Base-by-base conservation (phyloP, 257 asterid genomes). In the Prunella vulgaris region DNA sequence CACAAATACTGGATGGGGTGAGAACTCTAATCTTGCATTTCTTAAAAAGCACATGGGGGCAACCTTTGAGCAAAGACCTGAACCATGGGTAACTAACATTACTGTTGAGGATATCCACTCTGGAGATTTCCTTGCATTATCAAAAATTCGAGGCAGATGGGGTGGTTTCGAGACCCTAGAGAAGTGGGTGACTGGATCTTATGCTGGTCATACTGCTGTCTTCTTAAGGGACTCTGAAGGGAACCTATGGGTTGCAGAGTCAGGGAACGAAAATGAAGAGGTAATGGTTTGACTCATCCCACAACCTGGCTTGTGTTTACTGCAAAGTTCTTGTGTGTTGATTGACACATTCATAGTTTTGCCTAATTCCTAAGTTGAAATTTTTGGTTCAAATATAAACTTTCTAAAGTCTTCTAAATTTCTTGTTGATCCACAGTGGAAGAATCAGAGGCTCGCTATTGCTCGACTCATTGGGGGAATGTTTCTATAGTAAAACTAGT, bases 81-180 rank as follows among this genome's bases (percentile, higher is more conserved):
- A 86, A 66, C 98, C 98, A 21, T 92, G 95, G 94, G 77, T 82
- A 20, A 83, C 93, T 35, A 88, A 84, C 73, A 68, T 89, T 68
- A 81, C 79, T 40, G 74, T 53, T 24, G 96, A 82, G 22, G 93
- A 86, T 24, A 81, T 92, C 70, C 90, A 90, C 77, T 90, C 98
- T 59, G 96, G 97, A 35, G 98, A 90, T 81, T 90, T 90, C 59
- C 83, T 93, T 33, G 97, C 79, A 0, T 72, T 93, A 61, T 93
- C 98, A 40, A 93, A 93, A 81, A 84, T 93, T 53, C 81, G 88
- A 66, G 98, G 98, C 40, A 81, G 90, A 46, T 90, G 95, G 96
- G 98, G 98, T 38, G 98, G 88, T 58, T 88, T 93, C 60, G 96
- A 93, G 89, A 86, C 98, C n/a, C 65, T 88, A 3, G 98, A 93